Evolutionary conservation across 192 early-diverging fungal genomes (phyloP).

Genomic region (Coemansia sp.): DNA sequence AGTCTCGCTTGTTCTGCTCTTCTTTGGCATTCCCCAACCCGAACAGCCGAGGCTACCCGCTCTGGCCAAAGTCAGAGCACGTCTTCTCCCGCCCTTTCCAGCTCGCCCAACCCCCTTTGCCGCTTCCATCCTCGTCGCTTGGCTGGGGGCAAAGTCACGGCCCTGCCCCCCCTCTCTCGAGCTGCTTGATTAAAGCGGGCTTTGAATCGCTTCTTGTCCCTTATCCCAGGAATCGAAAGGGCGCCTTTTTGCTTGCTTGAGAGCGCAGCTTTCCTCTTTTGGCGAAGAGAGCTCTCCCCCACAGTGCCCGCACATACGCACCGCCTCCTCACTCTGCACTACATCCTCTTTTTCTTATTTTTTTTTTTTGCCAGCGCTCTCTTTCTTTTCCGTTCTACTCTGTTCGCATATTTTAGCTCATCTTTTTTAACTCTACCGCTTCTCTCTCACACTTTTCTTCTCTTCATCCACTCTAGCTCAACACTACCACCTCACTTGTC

Average conservation of each 20-base stretch:
- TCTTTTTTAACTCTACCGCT: not conserved
- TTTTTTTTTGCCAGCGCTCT: constrained; percentile 14
- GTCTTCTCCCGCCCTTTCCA: not conserved
- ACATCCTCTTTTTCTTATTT: constrained; percentile 19
- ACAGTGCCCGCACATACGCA: constrained; percentile 14
- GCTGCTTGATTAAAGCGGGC: constrained; percentile 44
- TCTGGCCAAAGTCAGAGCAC: constrained; percentile 5
- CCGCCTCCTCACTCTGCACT: not conserved
- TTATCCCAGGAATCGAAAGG: constrained; percentile 6
- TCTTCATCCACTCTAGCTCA: not conserved
- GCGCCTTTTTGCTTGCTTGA: constrained; percentile 2
- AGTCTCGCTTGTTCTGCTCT: constrained; percentile 3
- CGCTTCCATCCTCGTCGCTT: constrained; percentile 1
- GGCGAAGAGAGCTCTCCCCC: constrained; percentile 8
- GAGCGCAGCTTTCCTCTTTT: constrained; percentile 14
- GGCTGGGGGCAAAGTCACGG: constrained; percentile 11
- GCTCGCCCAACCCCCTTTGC: not conserved
- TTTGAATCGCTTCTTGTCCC: constrained; percentile 27
- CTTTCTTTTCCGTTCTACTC: constrained; percentile 22
- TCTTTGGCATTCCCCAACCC: not conserved
- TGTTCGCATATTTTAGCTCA: constrained; percentile 7
- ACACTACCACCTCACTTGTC: not conserved
- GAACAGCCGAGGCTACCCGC: not conserved
- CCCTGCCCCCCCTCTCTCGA: constrained; percentile 3
- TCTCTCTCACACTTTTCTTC: not conserved